These are phyloP conservation scores for Aphanocladium album DNA, from an alignment of 2,329 filamentous ascomycete species.

Conservation along the genomic window DNA sequence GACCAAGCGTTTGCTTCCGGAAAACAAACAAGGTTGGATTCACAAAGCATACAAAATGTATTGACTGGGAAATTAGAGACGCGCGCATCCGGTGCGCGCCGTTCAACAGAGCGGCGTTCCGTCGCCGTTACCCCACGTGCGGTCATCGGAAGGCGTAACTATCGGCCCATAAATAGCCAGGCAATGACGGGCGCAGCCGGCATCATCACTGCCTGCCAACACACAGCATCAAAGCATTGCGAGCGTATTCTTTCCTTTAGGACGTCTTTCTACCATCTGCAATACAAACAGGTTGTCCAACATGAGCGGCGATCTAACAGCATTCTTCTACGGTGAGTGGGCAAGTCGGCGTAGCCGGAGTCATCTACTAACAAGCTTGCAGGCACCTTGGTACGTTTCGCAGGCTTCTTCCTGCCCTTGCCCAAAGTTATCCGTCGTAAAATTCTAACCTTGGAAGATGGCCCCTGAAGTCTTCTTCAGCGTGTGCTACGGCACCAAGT, in stretches of 20 bases:
- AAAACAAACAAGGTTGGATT: too few species aligned
- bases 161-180: not conserved
- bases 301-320: conserved; percentile 40
- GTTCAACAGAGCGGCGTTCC: too few species aligned
- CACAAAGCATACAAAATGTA: too few species aligned
- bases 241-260: not conserved
- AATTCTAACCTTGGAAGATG: conserved; percentile 49
- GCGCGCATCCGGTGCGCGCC: too few species aligned
- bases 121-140: conserved; percentile 3
- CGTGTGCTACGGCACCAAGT: conserved; percentile 64
- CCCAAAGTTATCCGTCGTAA: too few species aligned
- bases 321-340: conserved; percentile 53
- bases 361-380: not conserved
- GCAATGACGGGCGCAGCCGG: not conserved
- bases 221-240: not conserved
- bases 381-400: conserved; percentile 32
- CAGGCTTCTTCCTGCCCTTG: too few species aligned
- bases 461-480: conserved; percentile 80
- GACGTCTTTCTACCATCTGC: not conserved
- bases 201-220: not conserved
- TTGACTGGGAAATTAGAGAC: too few species aligned
- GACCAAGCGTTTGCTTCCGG: too few species aligned
- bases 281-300: conserved; percentile 11
- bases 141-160: conserved; percentile 6
- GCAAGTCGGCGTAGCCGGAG: not conserved